Base-by-base conservation (phyloP, 805 yeast species). In the Metschnikowia cerradonensis region DNA sequence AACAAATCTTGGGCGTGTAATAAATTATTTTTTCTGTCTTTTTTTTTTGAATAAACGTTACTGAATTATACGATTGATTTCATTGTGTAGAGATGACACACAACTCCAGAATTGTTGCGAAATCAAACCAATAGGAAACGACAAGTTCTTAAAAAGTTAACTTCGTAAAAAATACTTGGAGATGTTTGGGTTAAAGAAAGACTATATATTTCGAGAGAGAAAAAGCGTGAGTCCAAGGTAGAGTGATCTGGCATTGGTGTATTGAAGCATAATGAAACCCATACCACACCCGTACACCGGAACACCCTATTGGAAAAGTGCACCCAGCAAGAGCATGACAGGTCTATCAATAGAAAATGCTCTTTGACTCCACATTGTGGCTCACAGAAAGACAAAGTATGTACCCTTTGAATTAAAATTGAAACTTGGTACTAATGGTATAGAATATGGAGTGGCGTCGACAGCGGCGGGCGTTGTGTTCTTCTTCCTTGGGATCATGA, bases 361-460 rank as follows among this genome's bases (percentile, higher is more conserved):
- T 58, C 36, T 58, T 58, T 38, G 61, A 58, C 42, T 54, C 57
- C 33, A 56, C 61, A 19, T 53, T 85, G 70, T 85, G 91, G 91
- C 75, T 85, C 50, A 79, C 88, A n/a, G 89, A 85, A 60, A 68
- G 81, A 57, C 91, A 85, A 62, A 85, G 89, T 83, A 76, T 53
- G 87, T 80, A 20, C 31, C 15, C 2, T 10, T 22, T 3, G 14
- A 22, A 31, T 7, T 3, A 14, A 1, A 8, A 2, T 15, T n/a
- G 2, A 14, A 20, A 15, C 11, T 26, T 13, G 17, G 10, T 56
- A 60, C 66, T 64, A 65, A 62, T 66, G 4, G 31, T 15, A 14
- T 53, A 88, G 96, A 90, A 69, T 83, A 86, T 62, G 98, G 98
- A 35, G 97, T 89, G 17, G 96, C 89, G 2, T 86, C 90, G 75